phyloP scores from a whole-genome alignment of 768 basidiomycete species.

The Mrakia blollopis region DNA sequence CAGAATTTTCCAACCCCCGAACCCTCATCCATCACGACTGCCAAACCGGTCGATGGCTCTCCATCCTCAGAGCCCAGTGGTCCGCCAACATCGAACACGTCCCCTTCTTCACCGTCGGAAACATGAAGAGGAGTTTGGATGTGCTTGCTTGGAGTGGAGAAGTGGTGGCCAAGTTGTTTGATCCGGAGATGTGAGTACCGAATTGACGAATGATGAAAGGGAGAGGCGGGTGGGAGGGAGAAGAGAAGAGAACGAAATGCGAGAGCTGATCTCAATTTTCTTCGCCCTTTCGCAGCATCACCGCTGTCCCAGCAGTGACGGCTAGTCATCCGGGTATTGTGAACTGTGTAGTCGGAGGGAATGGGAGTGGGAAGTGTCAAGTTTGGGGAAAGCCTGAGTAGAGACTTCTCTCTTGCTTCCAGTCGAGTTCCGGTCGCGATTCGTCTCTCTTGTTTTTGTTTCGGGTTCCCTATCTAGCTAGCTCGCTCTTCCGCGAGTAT shows the following conservation, averaged over 20 bases:
- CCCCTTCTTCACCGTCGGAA: constrained; percentile 39
- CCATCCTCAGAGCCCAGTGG: constrained; percentile 49
- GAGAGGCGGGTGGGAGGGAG: background rate
- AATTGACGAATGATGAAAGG: too few relatives aligned
- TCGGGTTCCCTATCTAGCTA: too few relatives aligned
- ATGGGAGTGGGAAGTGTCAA: constrained; percentile 44
- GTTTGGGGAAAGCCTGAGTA: constrained; percentile 35
- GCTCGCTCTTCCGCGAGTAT: too few relatives aligned
- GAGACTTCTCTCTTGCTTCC: too few relatives aligned
- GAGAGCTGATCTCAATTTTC: background rate
- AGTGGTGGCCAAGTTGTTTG: constrained; percentile 39
- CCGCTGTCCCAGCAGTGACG: constrained; percentile 47
- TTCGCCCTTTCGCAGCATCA: constrained; percentile 36
- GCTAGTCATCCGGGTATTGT: constrained; percentile 44
- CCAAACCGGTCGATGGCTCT: constrained; percentile 48
- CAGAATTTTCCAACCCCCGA: constrained; percentile 27
- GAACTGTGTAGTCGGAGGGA: constrained; percentile 45
- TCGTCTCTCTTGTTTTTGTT: too few relatives aligned
- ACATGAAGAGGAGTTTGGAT: constrained; percentile 46
- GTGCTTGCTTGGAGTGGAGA: constrained; percentile 43
- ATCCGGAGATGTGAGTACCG: constrained; percentile 35
- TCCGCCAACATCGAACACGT: constrained; percentile 35
- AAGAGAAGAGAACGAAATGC: background rate
- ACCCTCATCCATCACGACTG: constrained; percentile 44
- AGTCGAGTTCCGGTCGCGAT: too few relatives aligned